phyloP scores from a whole-genome alignment of 2,329 filamentous ascomycete genomes.

The Alternaria brassicicola region DNA sequence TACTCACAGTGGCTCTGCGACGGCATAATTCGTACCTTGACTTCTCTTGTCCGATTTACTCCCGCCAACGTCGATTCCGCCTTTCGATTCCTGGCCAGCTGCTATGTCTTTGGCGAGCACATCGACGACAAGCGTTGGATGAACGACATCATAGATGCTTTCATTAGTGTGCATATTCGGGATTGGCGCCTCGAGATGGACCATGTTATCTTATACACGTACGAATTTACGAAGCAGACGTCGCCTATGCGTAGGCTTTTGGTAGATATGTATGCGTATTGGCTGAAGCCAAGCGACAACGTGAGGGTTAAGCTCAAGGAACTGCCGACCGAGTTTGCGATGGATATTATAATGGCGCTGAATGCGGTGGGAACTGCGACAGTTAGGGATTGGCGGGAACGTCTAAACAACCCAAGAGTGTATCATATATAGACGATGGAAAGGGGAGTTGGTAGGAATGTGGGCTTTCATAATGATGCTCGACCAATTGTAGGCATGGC shows the following conservation, averaged over 20 bases:
- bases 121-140: not conserved
- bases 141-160: not conserved
- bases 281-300: not conserved
- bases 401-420: not conserved
- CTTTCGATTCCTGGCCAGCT: not conserved
- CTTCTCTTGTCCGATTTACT: not conserved
- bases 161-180: not conserved
- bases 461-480: not conserved
- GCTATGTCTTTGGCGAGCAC: not conserved
- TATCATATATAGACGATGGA: not conserved
- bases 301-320: no score
- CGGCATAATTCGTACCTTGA: not conserved
- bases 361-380: not conserved
- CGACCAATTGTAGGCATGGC: not conserved
- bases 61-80: not conserved
- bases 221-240: not conserved
- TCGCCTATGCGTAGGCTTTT: not conserved
- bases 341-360: not conserved
- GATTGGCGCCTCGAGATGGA: not conserved
- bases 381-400: not conserved
- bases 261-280: not conserved
- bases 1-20: not conserved
- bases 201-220: not conserved
- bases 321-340: not conserved
- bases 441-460: not conserved